phyloP scores from a whole-genome alignment of 371 early-diverging fungal genomes.

The Mortierella sp. region DNA sequence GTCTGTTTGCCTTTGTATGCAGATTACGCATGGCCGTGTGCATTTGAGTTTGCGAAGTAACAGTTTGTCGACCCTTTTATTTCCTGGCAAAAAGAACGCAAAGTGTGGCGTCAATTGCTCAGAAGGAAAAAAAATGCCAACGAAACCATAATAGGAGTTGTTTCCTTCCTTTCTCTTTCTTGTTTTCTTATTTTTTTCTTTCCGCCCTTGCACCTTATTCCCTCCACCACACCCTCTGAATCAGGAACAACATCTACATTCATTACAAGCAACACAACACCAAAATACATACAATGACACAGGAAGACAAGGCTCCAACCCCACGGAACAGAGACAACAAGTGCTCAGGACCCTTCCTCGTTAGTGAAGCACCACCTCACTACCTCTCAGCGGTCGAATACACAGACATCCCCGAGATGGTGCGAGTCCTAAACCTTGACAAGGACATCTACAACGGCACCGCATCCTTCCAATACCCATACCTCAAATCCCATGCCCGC shows the following conservation, averaged over 20 bases:
- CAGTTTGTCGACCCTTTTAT: background rate
- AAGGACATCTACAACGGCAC: slow-evolving; percentile 54
- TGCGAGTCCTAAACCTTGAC: slow-evolving; percentile 43
- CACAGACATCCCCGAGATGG: slow-evolving; percentile 44
- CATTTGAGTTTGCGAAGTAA: no score
- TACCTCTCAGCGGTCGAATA: slow-evolving; percentile 42
- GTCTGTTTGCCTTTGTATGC: no score
- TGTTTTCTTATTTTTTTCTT: background rate
- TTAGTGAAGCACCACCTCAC: slow-evolving; percentile 35
- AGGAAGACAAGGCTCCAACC: background rate
- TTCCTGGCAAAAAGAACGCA: background rate
- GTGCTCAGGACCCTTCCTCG: slow-evolving; percentile 15
- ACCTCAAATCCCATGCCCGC: slow-evolving; percentile 33
- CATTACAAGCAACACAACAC: background rate
- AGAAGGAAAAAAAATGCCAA: background rate
- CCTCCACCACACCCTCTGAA: background rate
- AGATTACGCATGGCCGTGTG: no score
- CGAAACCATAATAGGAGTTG: background rate
- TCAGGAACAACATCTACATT: background rate
- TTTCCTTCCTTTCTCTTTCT: background rate
- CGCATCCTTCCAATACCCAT: slow-evolving; percentile 42
- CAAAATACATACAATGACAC: background rate
- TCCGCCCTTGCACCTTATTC: background rate
- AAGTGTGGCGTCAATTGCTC: background rate
- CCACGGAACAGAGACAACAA: slow-evolving; percentile 3